Evolutionary conservation across 192 early-diverging fungal species (phyloP).

Genomic region (Mortierella hygrophila): DNA sequence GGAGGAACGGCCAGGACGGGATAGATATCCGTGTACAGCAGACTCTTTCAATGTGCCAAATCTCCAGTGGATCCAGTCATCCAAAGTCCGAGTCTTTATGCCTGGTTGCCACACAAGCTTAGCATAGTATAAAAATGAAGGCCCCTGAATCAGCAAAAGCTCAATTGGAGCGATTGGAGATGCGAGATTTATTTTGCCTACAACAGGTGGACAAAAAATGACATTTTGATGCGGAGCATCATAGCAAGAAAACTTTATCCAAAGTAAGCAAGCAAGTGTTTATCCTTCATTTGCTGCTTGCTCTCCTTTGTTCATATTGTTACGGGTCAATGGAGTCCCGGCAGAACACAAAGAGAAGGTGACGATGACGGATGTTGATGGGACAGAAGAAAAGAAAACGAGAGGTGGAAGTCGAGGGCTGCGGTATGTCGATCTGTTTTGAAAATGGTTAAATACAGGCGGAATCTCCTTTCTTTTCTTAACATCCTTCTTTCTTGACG

Average conservation of each 20-base stretch:
- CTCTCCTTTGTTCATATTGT: not conserved
- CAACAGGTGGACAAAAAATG: conserved; percentile 1
- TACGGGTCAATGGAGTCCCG: not conserved
- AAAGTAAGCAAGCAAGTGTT: not conserved
- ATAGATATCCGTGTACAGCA: not conserved
- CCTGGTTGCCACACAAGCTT: not conserved
- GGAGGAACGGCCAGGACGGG: not conserved
- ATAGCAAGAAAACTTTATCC: not conserved
- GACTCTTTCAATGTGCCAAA: not conserved
- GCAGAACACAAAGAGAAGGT: not conserved
- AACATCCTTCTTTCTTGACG: not conserved
- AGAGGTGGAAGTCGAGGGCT: not conserved
- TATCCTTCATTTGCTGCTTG: not conserved
- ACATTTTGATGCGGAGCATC: conserved; percentile 5
- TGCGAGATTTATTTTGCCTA: not conserved
- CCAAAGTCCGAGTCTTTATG: not conserved
- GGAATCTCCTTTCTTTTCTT: not conserved
- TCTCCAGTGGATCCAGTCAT: conserved; percentile 6
- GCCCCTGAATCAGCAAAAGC: not conserved
- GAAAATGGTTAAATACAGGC: not conserved
- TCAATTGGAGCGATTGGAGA: conserved; percentile 13
- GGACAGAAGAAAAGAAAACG: not conserved
- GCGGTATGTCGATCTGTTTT: not conserved
- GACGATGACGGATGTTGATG: not conserved
- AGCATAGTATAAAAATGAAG: not conserved